Base-by-base conservation (phyloP, 2,329 filamentous ascomycete genomes). In the Aspergillus floridensis region DNA sequence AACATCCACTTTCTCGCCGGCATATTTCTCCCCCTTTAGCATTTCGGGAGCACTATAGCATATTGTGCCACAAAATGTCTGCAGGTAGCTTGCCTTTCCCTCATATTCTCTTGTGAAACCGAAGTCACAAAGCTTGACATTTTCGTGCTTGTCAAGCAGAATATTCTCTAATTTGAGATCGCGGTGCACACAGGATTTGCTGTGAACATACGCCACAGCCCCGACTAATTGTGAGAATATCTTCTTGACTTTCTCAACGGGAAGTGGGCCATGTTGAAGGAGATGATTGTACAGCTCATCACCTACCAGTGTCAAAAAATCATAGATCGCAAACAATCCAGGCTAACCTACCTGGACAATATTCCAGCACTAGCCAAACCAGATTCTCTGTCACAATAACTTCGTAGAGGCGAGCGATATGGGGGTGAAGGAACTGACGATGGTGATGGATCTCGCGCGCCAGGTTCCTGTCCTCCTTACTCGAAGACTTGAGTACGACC, bases 31-130 rank as follows among this genome's bases (percentile, higher is more conserved):
- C 44, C 93, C 95, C 75, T 95, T 96, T 46, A 99, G 83, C 95
- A 99, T 99, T 76, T 99, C 95, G 2, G 95, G 95, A 2, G 95
- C 95, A 57, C 92, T 96, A 77, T 99, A 99, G 79, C 93, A 98
- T 63, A 99, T 89, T 0, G 95, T 99, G 5, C 95, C 95, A 74
- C 95, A 99, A 77, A 96, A 99, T 1, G 95, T 99, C 76, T 98
- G 93, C 57, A 99, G 79, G 71, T 98, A 93, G 74, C 93, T 98
- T 31, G 91, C 86, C 69, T 96, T 92, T 61, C 93, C 93, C 76
- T 97, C 92, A 75, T 99, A 99, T 77, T 99, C 95, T 65, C 95
- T 85, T 11, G 95, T 99, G 73, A 99, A 99, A 19, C 95, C 95
- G 79, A 99, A 99, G 74, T 99, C 95, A 66, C 96, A 93, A 61